Percentiles rank a stretch among this genome's conserved stretches.
These are phyloP conservation scores for Komagataella phaffii DNA, from an alignment of 805 yeast genomes.

Conservation along the genomic window DNA sequence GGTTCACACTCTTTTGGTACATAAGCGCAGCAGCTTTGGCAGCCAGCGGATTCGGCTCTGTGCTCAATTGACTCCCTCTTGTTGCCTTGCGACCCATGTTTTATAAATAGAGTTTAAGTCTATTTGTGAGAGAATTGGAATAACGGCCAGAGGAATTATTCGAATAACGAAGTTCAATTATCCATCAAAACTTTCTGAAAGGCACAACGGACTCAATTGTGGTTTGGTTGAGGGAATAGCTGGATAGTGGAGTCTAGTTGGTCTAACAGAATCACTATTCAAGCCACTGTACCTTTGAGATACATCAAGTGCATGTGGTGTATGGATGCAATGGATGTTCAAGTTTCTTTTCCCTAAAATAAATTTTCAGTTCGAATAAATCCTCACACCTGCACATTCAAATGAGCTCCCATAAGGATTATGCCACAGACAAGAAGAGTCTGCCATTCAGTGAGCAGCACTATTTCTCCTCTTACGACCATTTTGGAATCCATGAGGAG, in stretches of 20 bases:
- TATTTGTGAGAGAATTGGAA: not conserved
- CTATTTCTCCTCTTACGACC: constrained; percentile 91
- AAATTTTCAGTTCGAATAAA: not conserved
- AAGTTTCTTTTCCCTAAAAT: constrained; percentile 1
- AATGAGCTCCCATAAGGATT: constrained; percentile 10
- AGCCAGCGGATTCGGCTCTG: constrained; percentile 4
- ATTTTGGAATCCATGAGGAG: constrained; percentile 96
- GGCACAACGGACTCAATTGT: not conserved
- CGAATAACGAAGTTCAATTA: not conserved
- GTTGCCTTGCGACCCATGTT: not conserved
- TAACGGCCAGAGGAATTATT: not conserved
- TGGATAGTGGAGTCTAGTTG: not conserved
- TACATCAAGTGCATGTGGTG: not conserved
- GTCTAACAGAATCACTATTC: not conserved
- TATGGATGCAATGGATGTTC: constrained; percentile 5
- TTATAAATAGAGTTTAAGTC: not conserved
- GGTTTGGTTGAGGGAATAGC: not conserved
- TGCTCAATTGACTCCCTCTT: not conserved
- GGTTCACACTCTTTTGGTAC: constrained; percentile 8
- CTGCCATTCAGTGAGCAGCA: constrained; percentile 76
- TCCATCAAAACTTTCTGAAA: not conserved
- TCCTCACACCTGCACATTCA: not conserved
- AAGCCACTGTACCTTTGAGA: not conserved
- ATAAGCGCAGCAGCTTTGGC: constrained; percentile 13
- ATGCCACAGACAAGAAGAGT: constrained; percentile 56